Conservation (phyloP, 257 asterid species). For the Fraxinus anomala region DNA sequence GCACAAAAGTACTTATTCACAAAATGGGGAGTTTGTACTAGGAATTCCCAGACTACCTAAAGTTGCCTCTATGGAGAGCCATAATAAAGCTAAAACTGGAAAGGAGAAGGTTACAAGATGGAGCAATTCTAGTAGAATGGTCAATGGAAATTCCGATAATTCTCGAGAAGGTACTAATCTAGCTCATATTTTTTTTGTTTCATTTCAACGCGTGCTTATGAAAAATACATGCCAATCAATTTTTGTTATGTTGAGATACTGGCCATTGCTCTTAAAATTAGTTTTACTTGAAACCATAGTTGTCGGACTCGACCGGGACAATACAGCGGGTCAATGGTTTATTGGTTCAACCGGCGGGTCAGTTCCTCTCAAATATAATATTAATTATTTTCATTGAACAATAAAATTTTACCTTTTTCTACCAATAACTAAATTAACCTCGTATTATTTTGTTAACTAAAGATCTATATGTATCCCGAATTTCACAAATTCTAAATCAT, state of each 20-base stretch:
- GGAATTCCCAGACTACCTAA: constrained; percentile 67
- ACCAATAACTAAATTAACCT: too few species aligned
- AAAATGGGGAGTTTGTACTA: constrained; percentile 22
- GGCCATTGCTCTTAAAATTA: constrained; percentile 1
- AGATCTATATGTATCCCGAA: too few species aligned
- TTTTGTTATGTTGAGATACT: background rate
- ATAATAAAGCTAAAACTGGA: constrained; percentile 30
- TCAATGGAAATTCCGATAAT: constrained; percentile 30
- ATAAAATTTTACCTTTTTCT: too few species aligned
- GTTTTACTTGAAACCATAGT: background rate
- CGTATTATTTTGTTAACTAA: too few species aligned
- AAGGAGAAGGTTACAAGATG: constrained; percentile 29
- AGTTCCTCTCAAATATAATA: too few species aligned
- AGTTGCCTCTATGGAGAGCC: constrained; percentile 32
- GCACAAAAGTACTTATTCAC: constrained; percentile 23
- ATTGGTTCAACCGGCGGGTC: too few species aligned
- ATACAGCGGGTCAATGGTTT: too few species aligned
- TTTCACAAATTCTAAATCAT: too few species aligned
- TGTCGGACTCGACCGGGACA: too few species aligned
- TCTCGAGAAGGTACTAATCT: constrained; percentile 43
- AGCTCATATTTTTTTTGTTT: background rate
- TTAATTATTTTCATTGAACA: too few species aligned
- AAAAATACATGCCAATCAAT: background rate
- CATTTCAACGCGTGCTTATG: background rate
- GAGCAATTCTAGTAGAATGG: constrained; percentile 26